Percentiles rank a stretch among this genome's conserved stretches.
These are phyloP conservation scores for Ophiostoma novo-ulmi DNA, from an alignment of 2,329 filamentous ascomycete genomes.

Conservation along the genomic window DNA sequence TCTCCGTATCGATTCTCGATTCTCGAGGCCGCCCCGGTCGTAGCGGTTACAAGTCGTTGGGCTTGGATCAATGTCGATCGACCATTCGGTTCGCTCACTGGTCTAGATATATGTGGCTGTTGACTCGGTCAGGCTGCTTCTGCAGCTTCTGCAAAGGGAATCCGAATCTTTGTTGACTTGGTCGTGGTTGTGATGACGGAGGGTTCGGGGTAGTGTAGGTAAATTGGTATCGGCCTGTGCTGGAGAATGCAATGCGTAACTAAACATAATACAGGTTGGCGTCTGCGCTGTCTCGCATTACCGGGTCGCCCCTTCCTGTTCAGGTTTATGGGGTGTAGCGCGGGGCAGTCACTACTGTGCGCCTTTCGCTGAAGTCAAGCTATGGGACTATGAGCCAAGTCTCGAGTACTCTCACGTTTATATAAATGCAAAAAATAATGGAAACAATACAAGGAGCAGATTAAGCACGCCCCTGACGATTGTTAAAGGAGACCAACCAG, in stretches of 20 bases:
- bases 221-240: background rate
- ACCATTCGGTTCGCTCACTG: background rate
- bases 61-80: background rate
- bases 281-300: conserved; percentile 10
- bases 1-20: background rate
- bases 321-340: conserved; percentile 16
- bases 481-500: background rate
- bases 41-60: background rate
- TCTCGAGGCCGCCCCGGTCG: background rate
- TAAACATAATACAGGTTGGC: background rate
- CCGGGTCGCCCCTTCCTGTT: conserved; percentile 12
- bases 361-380: background rate
- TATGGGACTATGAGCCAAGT: background rate
- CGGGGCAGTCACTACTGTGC: conserved; percentile 21
- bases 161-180: background rate
- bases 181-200: conserved; percentile 1
- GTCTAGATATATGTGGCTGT: background rate
- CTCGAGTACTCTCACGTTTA: background rate
- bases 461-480: background rate
- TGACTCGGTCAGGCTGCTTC: background rate
- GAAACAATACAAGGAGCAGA: background rate
- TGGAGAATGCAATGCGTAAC: background rate
- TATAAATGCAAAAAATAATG: background rate
- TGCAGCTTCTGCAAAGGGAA: background rate
- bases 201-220: background rate